A percentile compares a stretch with the other conserved stretches of the same genome.
phyloP scores from a whole-genome alignment of 2,329 filamentous ascomycete genomes.

The Microthyrium microscopicum region DNA sequence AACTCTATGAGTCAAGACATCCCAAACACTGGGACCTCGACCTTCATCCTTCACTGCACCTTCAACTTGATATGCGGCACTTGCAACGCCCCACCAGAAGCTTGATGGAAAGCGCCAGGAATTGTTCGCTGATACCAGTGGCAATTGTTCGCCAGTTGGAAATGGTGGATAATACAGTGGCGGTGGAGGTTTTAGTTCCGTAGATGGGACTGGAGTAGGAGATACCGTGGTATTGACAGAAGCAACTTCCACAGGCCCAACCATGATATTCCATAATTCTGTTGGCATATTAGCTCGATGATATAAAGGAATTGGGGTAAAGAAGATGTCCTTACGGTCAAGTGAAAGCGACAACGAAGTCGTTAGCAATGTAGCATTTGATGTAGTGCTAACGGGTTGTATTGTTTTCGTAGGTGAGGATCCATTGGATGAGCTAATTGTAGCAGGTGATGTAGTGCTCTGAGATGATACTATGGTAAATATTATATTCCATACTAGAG shows the following conservation, averaged over 20 bases:
- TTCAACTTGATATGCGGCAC: constrained; percentile 19
- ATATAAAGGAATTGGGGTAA: too few relatives aligned
- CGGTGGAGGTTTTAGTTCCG: constrained; percentile 18
- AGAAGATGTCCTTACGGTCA: too few relatives aligned
- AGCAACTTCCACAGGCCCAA: constrained; percentile 15
- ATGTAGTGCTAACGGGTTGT: too few relatives aligned
- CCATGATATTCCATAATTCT: constrained; percentile 16
- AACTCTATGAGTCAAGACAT: constrained; percentile 51
- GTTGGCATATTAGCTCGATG: too few relatives aligned
- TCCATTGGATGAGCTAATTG: too few relatives aligned
- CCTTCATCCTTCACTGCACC: constrained; percentile 26
- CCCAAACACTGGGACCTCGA: constrained; percentile 61
- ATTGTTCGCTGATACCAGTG: constrained; percentile 14
- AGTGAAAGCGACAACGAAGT: too few relatives aligned
- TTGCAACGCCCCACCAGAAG: constrained; percentile 26
- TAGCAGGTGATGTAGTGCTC: too few relatives aligned
- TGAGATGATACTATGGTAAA: too few relatives aligned
- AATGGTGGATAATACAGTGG: constrained; percentile 18
- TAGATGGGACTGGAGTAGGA: constrained; percentile 20
- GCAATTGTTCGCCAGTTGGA: constrained; percentile 17
- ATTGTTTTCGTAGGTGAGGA: too few relatives aligned
- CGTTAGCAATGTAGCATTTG: too few relatives aligned
- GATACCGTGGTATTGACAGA: constrained; percentile 15
- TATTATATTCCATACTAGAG: too few relatives aligned
- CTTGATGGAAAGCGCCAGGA: constrained; percentile 19